Evolutionary conservation across 257 asterid species (phyloP).

Genomic region (Jacaranda copaia): DNA sequence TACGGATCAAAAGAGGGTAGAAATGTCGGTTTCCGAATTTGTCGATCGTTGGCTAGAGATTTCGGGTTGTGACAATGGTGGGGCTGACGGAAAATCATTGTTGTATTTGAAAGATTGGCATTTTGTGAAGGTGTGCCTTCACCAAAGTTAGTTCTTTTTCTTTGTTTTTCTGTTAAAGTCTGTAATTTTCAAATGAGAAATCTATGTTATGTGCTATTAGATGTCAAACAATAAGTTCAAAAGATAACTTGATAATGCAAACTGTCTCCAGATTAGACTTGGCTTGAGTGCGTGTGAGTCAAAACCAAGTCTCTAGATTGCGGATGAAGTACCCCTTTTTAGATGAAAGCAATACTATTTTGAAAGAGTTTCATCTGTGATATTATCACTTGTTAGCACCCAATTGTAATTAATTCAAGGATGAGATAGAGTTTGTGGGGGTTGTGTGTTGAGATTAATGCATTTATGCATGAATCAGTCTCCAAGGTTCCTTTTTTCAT

Average conservation of each 20-base stretch:
- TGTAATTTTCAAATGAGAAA: constrained; percentile 2
- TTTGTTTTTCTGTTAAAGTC: not conserved
- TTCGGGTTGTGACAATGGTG: constrained; percentile 41
- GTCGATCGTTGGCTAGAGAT: constrained; percentile 55
- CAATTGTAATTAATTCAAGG: not conserved
- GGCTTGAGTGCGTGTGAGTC: no score
- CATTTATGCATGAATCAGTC: constrained; percentile 1
- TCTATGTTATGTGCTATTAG: not conserved
- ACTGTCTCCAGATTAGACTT: not conserved
- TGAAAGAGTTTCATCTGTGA: not conserved
- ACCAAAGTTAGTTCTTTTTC: not conserved
- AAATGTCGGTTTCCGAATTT: constrained; percentile 85
- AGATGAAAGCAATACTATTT: no score
- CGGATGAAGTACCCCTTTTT: no score
- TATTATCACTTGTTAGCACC: not conserved
- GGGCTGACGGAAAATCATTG: constrained; percentile 46
- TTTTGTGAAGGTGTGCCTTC: constrained; percentile 74
- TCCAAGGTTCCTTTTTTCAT: not conserved
- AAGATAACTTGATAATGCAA: not conserved
- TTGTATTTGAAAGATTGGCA: constrained; percentile 98
- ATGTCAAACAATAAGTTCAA: not conserved
- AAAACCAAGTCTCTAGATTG: no score
- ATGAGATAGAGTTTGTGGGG: not conserved
- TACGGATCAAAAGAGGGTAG: constrained; percentile 82
- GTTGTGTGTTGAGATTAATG: constrained; percentile 1